phyloP scores from a whole-genome alignment of 306 rosid species.

The Prunus mongolica region DNA sequence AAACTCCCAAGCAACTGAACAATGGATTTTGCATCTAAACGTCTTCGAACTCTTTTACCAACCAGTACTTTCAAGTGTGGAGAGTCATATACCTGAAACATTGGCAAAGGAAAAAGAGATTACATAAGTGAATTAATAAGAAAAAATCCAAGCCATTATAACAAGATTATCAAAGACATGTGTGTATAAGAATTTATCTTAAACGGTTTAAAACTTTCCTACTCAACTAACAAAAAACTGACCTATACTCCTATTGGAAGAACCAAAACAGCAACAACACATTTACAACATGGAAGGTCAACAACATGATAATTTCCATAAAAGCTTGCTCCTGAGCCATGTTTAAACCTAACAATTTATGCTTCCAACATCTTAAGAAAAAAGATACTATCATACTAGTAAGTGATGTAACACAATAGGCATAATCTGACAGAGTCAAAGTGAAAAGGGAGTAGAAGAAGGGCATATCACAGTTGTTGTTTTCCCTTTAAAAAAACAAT shows the following conservation, averaged over 20 bases:
- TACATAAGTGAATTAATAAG: not conserved
- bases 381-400: too few relatives aligned
- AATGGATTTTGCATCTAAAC: conserved; percentile 77
- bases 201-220: not conserved
- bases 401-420: too few relatives aligned
- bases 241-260: not conserved
- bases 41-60: conserved; percentile 63
- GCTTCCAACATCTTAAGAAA: too few relatives aligned
- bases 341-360: too few relatives aligned
- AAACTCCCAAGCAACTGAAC: conserved; percentile 69
- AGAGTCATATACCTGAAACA: conserved; percentile 68
- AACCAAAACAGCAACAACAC: not conserved
- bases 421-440: too few relatives aligned
- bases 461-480: too few relatives aligned
- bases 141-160: not conserved
- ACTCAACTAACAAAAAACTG: not conserved
- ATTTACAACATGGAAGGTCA: too few relatives aligned
- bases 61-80: conserved; percentile 64
- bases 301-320: too few relatives aligned
- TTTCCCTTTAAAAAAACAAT: too few relatives aligned
- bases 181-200: not conserved
- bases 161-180: not conserved
- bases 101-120: not conserved
- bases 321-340: too few relatives aligned
- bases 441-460: too few relatives aligned